phyloP scores from a whole-genome alignment of 208 protist genomes.

The Herpetomonas muscarum region DNA sequence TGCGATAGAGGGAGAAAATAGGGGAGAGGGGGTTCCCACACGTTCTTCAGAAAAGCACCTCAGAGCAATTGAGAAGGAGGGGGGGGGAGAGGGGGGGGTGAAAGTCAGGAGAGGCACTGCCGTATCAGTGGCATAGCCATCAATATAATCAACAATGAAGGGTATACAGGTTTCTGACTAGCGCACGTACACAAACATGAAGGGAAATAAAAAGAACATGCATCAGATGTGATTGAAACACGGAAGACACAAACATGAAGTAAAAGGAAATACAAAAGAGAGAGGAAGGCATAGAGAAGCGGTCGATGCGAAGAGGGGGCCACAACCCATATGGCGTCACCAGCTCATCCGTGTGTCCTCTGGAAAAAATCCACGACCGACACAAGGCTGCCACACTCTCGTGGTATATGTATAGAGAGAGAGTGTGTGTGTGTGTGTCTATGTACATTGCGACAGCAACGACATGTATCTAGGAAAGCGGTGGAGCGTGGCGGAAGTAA shows the following conservation, averaged over 20 bases:
- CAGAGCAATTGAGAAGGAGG: background rate
- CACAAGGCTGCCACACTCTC: no score
- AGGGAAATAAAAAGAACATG: conserved; percentile 10
- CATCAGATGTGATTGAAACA: no score
- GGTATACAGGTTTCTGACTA: conserved; percentile 1
- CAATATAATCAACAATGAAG: background rate
- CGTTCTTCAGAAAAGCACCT: background rate
- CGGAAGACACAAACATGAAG: conserved; percentile 11
- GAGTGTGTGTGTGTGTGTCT: no score
- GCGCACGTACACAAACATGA: background rate
- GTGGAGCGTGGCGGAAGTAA: no score
- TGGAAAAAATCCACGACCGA: no score
- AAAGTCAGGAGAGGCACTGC: conserved; percentile 1
- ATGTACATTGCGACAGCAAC: no score
- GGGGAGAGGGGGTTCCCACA: conserved; percentile 3
- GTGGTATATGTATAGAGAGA: no score
- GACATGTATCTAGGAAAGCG: no score
- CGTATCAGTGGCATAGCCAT: background rate
- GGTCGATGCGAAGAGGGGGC: no score
- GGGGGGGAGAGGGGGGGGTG: conserved; percentile 5
- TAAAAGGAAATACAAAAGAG: background rate
- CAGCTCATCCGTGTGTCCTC: no score
- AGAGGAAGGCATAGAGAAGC: no score
- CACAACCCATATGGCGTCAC: no score
- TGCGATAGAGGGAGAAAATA: conserved; percentile 1